A percentile compares a stretch with the other conserved stretches of the same genome.
Evolutionary conservation across 2,329 filamentous ascomycete genomes (phyloP).

Genomic region (Penicillium sp.): DNA sequence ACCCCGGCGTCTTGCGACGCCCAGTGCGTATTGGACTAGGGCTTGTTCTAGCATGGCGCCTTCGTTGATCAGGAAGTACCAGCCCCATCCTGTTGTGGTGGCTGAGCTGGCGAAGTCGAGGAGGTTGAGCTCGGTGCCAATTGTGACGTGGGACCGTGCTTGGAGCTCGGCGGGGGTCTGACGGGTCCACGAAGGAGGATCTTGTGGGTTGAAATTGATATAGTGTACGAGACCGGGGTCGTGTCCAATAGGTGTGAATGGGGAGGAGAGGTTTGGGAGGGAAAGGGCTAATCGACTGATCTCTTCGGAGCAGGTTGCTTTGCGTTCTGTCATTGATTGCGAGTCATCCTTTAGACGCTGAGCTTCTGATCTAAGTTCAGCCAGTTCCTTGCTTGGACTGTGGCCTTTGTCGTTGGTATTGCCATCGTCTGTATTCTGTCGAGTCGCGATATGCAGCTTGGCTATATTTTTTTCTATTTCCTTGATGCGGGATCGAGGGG

Average conservation of each 20-base stretch:
- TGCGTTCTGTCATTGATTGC: conserved; percentile 32
- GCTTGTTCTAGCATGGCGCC: conserved; percentile 94
- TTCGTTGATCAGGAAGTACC: conserved; percentile 94
- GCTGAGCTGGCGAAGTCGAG: conserved; percentile 83
- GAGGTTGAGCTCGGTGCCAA: conserved; percentile 82
- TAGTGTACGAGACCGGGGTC: conserved; percentile 67
- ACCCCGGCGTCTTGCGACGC: conserved; percentile 67
- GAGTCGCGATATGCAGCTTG: conserved; percentile 31
- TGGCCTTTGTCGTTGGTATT: neutral
- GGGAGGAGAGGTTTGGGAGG: conserved; percentile 82
- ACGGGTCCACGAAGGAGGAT: conserved; percentile 33
- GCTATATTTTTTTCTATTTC: conserved; percentile 45
- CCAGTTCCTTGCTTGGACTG: conserved; percentile 22
- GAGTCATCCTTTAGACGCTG: conserved; percentile 40
- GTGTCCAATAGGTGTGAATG: conserved; percentile 68
- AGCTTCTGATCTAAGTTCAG: conserved; percentile 38
- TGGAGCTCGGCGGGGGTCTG: conserved; percentile 24
- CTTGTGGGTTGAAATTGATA: conserved; percentile 69
- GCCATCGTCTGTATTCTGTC: conserved; percentile 16
- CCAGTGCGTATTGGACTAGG: conserved; percentile 79
- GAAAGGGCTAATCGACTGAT: conserved; percentile 73
- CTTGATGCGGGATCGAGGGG: conserved; percentile 45
- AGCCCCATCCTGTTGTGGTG: conserved; percentile 89
- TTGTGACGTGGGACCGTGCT: conserved; percentile 74
- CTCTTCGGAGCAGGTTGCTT: conserved; percentile 49